phyloP scores from a whole-genome alignment of 768 basidiomycete genomes.

The Gymnopilus dilepis region DNA sequence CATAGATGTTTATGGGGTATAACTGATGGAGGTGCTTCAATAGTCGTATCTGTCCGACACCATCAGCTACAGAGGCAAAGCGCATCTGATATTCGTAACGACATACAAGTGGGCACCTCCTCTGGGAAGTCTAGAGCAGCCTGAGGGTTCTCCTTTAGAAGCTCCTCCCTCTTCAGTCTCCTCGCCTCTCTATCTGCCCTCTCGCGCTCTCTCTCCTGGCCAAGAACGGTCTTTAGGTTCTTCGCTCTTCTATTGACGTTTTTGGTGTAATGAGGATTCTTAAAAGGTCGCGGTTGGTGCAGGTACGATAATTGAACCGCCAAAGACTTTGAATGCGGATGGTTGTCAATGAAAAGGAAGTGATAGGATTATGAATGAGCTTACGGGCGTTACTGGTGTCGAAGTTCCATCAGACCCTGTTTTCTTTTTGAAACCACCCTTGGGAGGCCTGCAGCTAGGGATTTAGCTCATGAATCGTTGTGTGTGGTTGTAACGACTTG shows the following conservation, averaged over 20 bases:
- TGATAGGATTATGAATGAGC: constrained; percentile 11
- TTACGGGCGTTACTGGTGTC: constrained; percentile 49
- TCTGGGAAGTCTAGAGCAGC: constrained; percentile 44
- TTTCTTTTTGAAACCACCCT: constrained; percentile 47
- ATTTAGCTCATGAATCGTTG: not conserved
- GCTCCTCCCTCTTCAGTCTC: constrained; percentile 52
- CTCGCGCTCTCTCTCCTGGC: constrained; percentile 81
- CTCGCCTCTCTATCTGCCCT: constrained; percentile 66
- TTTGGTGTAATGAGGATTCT: constrained; percentile 72
- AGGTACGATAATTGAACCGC: constrained; percentile 79
- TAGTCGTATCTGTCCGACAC: constrained; percentile 62
- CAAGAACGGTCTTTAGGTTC: constrained; percentile 79
- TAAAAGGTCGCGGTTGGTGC: constrained; percentile 75
- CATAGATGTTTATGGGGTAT: constrained; percentile 80
- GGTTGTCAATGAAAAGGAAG: constrained; percentile 1
- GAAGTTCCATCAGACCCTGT: constrained; percentile 49
- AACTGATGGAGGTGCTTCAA: constrained; percentile 85
- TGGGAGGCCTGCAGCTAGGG: constrained; percentile 45
- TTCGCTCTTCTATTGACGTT: constrained; percentile 76
- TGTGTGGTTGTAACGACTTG: too few relatives aligned
- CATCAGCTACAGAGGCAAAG: not conserved
- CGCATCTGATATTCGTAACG: not conserved
- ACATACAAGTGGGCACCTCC: constrained; percentile 75
- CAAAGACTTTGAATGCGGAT: constrained; percentile 52
- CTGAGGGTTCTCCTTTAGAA: constrained; percentile 62